Evolutionary conservation across 2,329 filamentous ascomycete species (phyloP).

Genomic region (Claviceps monticola): DNA sequence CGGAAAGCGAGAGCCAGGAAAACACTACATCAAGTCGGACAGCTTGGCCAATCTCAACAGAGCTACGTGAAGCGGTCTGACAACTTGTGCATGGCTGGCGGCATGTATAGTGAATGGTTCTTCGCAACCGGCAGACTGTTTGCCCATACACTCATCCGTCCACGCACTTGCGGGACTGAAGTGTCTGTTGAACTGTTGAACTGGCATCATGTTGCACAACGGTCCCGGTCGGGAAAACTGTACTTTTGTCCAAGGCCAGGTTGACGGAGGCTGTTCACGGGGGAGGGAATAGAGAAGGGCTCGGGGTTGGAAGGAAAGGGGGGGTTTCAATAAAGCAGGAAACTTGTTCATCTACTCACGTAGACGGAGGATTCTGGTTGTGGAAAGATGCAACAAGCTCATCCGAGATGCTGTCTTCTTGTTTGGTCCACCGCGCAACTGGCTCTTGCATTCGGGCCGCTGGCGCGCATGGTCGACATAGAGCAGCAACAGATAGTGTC

Average conservation of each 20-base stretch:
- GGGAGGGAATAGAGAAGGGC: neutral
- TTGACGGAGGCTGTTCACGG: too few species aligned
- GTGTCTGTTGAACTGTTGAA: neutral
- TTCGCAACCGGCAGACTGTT: neutral
- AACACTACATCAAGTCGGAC: neutral
- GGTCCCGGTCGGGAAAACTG: neutral
- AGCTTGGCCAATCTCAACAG: neutral
- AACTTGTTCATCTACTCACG: conserved; percentile 3
- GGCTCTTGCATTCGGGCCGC: conserved; percentile 1
- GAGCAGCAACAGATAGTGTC: neutral
- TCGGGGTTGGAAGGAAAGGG: neutral
- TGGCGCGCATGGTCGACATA: neutral
- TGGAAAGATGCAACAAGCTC: neutral
- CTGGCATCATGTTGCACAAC: neutral
- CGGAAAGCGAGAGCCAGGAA: neutral
- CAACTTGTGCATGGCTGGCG: neutral
- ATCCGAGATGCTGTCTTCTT: neutral
- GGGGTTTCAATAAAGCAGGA: neutral
- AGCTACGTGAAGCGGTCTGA: neutral
- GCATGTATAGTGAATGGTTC: neutral
- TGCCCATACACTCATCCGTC: neutral
- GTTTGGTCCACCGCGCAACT: neutral
- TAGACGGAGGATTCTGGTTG: conserved; percentile 1
- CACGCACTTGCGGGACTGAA: neutral
- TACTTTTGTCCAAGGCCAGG: too few species aligned